These are phyloP conservation scores for Colletotrichum sojae DNA, from an alignment of 2,329 filamentous ascomycete genomes.

Conservation along the genomic window DNA sequence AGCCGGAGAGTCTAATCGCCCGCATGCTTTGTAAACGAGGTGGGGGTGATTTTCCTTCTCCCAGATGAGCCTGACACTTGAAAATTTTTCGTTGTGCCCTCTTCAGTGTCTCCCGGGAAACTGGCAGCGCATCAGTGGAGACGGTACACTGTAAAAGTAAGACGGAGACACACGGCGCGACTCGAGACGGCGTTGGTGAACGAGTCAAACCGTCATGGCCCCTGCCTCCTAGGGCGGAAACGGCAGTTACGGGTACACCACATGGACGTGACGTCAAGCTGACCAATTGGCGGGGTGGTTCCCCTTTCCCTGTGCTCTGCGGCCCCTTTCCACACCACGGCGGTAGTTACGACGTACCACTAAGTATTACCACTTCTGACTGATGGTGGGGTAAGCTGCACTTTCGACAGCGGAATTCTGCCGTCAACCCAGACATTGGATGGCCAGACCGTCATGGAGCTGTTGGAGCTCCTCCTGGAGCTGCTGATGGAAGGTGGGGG, in stretches of 20 bases:
- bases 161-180: too few species aligned
- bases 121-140: slow-evolving; percentile 11
- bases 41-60: not conserved
- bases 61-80: not conserved
- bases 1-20: slow-evolving; percentile 36
- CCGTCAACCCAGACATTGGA: not conserved
- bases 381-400: slow-evolving; percentile 27
- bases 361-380: not conserved
- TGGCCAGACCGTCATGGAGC: slow-evolving; percentile 8
- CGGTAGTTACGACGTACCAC: not conserved
- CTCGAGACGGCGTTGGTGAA: not conserved
- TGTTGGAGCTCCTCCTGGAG: slow-evolving; percentile 4
- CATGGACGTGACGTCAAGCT: slow-evolving; percentile 37
- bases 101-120: not conserved
- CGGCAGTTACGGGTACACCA: not conserved
- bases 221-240: too few species aligned
- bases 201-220: slow-evolving; percentile 27
- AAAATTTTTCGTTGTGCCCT: slow-evolving; percentile 26
- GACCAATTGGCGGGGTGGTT: slow-evolving; percentile 29
- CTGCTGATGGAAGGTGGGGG: slow-evolving; percentile 6
- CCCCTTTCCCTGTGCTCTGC: not conserved
- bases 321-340: not conserved
- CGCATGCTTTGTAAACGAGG: slow-evolving; percentile 30
- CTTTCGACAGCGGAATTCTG: slow-evolving; percentile 15
- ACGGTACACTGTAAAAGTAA: not conserved